Evolutionary conservation across 2,329 filamentous ascomycete species (phyloP), one percentile per base, ranked within the genome.

Genomic region (Nigrospora sphaerica): DNA sequence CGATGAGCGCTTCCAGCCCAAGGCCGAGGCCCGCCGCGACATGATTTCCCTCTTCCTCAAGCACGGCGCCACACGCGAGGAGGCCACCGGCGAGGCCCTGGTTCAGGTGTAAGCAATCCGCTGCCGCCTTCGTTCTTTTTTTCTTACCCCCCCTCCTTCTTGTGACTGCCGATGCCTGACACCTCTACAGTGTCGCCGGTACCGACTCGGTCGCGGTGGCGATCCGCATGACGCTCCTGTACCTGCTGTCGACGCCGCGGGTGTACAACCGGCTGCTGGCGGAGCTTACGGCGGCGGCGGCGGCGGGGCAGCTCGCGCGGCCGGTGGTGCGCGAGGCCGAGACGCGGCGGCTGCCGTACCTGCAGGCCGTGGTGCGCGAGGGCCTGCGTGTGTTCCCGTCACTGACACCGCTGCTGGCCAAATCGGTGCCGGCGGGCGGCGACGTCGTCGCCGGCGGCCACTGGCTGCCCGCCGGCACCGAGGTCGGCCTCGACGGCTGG

Each of bases 291-390:
- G 34, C 6, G 1, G 46, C 49, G 2, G 35, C 32, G 3, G 16
- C 44, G 6, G 23, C 14, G 4, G 47, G 40, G 11, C 16, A 18
- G 18, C 39, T 46, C 4, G 45, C 43, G 13, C 32, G 33, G 7
- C 49, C 46, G 31, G 33, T 41, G 36, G 43, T 51, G 44, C 43
- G 17, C 13, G 50, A 52, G 23, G 44, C 44, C 39, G 47, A 53
- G 32, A 37, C 57, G 2, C 52, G 53, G 36, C 46, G 51, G 16
- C 46, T 66, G 7, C 59, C 61, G 0, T 69, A 64, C 44, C 54
- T 69, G 1, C 56, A 65, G 42, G 67, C 67, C 3, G 63, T 66
- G 12, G 63, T 71, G 39, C 65, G 63, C 42, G 69, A 71, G 53
- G 67, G 65, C 1, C 54, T 68, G 7, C 60, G 69, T 1, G 58